A percentile compares a stretch with the other conserved stretches of the same genome.
These are phyloP conservation scores for Suillus discolor DNA, from an alignment of 768 basidiomycete species.

Conservation along the genomic window DNA sequence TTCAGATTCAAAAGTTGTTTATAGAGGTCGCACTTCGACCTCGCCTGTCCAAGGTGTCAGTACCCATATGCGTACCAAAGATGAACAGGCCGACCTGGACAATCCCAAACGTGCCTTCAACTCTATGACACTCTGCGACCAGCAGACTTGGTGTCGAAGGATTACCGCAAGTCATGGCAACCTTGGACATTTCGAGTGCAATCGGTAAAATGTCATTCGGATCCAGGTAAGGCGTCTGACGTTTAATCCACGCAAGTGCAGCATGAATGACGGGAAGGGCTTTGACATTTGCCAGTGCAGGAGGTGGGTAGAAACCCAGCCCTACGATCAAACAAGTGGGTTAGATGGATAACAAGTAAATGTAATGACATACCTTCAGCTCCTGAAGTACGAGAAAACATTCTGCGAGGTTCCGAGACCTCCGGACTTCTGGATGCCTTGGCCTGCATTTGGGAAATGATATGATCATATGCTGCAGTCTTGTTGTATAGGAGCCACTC, in stretches of 20 bases:
- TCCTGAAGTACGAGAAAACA: conserved; percentile 41
- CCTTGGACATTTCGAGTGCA: conserved; percentile 75
- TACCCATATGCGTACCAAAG: conserved; percentile 5
- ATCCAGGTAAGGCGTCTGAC: conserved; percentile 71
- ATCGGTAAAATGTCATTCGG: conserved; percentile 86
- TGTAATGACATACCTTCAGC: conserved; percentile 37
- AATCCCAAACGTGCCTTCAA: conserved; percentile 79
- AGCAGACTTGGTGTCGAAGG: conserved; percentile 81
- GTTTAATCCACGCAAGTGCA: conserved; percentile 52
- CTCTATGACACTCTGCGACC: conserved; percentile 78
- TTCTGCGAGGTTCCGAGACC: conserved; percentile 37
- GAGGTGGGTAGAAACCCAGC: conserved; percentile 25
- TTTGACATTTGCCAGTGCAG: conserved; percentile 30
- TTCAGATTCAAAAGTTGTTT: conserved; percentile 76
- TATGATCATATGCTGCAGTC: conserved; percentile 86
- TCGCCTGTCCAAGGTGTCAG: conserved; percentile 51
- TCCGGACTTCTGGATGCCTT: conserved; percentile 20
- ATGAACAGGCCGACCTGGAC: conserved; percentile 57
- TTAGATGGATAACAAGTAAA: background rate
- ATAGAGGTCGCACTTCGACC: conserved; percentile 80
- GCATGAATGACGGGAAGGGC: conserved; percentile 39
- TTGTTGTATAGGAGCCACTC: conserved; percentile 95
- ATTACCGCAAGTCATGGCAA: conserved; percentile 86
- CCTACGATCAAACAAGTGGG: conserved; percentile 2
- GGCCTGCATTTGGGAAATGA: conserved; percentile 73